These are phyloP conservation scores for Globisporangium spiculum DNA, from an alignment of 352 stramenopile species.

Conservation along the genomic window DNA sequence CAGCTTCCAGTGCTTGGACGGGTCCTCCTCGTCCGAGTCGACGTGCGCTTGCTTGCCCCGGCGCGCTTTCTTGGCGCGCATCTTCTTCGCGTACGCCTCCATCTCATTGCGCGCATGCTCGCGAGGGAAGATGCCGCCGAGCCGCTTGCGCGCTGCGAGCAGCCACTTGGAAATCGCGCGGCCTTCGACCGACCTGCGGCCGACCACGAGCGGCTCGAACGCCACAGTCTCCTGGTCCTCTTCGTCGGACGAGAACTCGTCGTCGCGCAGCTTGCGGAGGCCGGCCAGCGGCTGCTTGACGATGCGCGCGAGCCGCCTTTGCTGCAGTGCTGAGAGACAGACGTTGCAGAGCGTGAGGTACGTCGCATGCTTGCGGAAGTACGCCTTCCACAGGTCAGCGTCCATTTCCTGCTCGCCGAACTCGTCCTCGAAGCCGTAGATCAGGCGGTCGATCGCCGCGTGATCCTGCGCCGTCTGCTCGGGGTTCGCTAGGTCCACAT, in stretches of 20 bases:
- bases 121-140: conserved; percentile 90
- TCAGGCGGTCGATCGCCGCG: conserved; percentile 73
- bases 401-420: conserved; percentile 89
- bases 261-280: conserved; percentile 54
- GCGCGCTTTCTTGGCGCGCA: conserved; percentile 69
- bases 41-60: conserved; percentile 61
- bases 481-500: conserved; percentile 75
- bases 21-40: conserved; percentile 74
- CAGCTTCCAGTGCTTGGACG: conserved; percentile 67
- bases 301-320: conserved; percentile 42
- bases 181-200: conserved; percentile 86
- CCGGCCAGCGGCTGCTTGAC: conserved; percentile 26
- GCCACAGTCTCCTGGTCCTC: conserved; percentile 64
- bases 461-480: conserved; percentile 68
- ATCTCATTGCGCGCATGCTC: conserved; percentile 85
- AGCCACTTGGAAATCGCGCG: conserved; percentile 95
- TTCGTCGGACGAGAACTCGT: conserved; percentile 94
- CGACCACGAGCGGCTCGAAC: conserved; percentile 93
- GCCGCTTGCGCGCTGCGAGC: conserved; percentile 82
- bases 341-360: conserved; percentile 95
- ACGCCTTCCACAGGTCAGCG: conserved; percentile 94
- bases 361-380: conserved; percentile 91
- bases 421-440: conserved; percentile 68
- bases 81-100: conserved; percentile 91
- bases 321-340: conserved; percentile 70